phyloP scores from a whole-genome alignment of 257 asterid species.

The Voacanga thouarsii region DNA sequence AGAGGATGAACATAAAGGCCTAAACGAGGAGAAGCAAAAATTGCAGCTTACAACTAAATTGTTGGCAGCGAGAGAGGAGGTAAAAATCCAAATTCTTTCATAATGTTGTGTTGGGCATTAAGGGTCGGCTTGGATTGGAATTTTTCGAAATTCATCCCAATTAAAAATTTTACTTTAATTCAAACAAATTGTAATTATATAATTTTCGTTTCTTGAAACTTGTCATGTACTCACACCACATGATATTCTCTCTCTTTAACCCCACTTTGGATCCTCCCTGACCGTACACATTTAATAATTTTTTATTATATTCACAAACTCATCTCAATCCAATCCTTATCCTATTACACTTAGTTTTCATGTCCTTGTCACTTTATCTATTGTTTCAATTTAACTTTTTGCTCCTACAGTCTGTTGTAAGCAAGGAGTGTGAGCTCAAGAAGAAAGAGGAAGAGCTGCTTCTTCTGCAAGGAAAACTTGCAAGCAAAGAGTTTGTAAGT shows the following conservation, averaged over 20 bases:
- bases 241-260: no score
- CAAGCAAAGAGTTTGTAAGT: conserved; percentile 79
- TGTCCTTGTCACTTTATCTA: background rate
- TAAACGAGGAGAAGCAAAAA: conserved; percentile 48
- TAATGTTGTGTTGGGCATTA: background rate
- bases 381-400: conserved; percentile 8
- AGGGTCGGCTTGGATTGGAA: no score
- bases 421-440: conserved; percentile 54
- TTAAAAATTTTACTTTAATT: no score
- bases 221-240: no score
- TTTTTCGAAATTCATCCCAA: no score
- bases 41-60: conserved; percentile 54
- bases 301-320: no score
- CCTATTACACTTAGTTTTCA: no score
- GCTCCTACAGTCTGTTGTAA: conserved; percentile 47
- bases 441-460: conserved; percentile 78
- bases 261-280: no score
- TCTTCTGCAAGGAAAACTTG: conserved; percentile 56
- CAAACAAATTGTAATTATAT: no score
- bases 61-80: conserved; percentile 84
- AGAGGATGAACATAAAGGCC: conserved; percentile 49
- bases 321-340: no score
- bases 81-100: conserved; percentile 18
- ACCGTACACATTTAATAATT: no score
- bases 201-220: no score